Evolutionary conservation across 768 basidiomycete species (phyloP), one percentile per base, ranked within the genome.

Genomic region (Russula emetica): DNA sequence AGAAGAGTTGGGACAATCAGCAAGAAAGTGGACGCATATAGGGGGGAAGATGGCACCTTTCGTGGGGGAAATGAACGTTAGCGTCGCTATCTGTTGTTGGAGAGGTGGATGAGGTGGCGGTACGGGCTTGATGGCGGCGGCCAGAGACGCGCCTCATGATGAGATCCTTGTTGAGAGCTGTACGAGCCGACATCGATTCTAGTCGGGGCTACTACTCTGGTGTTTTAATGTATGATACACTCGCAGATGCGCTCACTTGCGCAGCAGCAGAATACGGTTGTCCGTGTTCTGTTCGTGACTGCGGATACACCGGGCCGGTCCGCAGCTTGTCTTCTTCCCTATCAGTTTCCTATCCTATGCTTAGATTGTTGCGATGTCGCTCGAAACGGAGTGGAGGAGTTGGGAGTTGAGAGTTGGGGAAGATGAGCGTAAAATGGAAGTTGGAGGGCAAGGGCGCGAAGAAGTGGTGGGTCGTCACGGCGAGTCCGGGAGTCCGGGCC

Each of bases 81-180:
- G 3, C 24, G 24, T 28, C 32, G 7, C 3, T 52, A 13, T 52
- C 32, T 11, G 34, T 45, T 6, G 6, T 16, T 30, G 49, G 4
- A 6, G 55, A 51, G 16, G 55, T 28, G 2, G 38, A 34, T 38
- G 16, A 16, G 5, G 24, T 18, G 22, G 47, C 13, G 32, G 42
- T 4, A 6, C 40, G 62, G 9, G 0, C 11, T 18, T 58, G 50
- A 51, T 36, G 1, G 24, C 20, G 22, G 50, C 36, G 5, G 22
- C 13, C 36, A 14, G 50, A 30, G 30, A 52, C 50, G 42, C 40
- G 56, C 26, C 55, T 51, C 40, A 57, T 5, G 40, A 51, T 42
- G 13, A 63, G 50, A 11, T 34, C 22, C 32, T 63, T 63, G 40
- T 58, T 34, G 11, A 58, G 50, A 26, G 49, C 30, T 20, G 56